Evolutionary conservation across 2,329 filamentous ascomycete species (phyloP), one percentile per base, ranked within the genome.

Genomic region (Cercospora canescens): DNA sequence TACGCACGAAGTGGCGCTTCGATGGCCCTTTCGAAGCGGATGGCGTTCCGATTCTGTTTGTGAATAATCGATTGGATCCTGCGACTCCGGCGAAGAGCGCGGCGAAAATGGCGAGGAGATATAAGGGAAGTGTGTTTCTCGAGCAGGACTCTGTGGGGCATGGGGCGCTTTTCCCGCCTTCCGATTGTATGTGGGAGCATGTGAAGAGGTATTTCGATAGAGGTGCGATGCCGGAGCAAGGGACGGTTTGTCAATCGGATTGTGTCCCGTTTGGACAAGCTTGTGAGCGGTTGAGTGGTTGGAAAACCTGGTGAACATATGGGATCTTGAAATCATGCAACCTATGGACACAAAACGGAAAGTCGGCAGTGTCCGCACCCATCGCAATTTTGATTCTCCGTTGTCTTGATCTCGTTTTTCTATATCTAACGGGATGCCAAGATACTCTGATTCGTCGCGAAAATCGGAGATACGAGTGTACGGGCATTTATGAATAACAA

Each of bases 71-170:
- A 11, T 45, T 70, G 2, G 77, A 79, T 64, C 76, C 77, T 4
- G 76, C 78, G 6, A 79, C 77, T 5, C 76, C 77, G 0, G 64
- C 75, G 12, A 64, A 63, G 18, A 74, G 73, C 50, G 75, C 76
- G 7, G 72, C 68, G 26, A 72, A 76, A 41, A 81, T 81, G 79
- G 73, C 76, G 4, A 69, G 60, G 18, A 70, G 74, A 1, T 77
- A 74, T 54, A 66, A 70, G 8, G 75, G 74, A 11, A 74, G 73
- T 7, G 74, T 71, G 21, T 72, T 74, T 3, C 62, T 78, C 8
- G 72, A 73, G 6, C 77, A 78, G 58, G 71, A 79, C 52, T 72
- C 72, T 8, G 69, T 71, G 4, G 77, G 77, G 16, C 76, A 78
- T 65, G 76, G 75, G 32, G 70, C 30, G 59, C 70, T 58, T 45